phyloP scores from a whole-genome alignment of 306 rosid species.

The Cyclanthera cordifolia region DNA sequence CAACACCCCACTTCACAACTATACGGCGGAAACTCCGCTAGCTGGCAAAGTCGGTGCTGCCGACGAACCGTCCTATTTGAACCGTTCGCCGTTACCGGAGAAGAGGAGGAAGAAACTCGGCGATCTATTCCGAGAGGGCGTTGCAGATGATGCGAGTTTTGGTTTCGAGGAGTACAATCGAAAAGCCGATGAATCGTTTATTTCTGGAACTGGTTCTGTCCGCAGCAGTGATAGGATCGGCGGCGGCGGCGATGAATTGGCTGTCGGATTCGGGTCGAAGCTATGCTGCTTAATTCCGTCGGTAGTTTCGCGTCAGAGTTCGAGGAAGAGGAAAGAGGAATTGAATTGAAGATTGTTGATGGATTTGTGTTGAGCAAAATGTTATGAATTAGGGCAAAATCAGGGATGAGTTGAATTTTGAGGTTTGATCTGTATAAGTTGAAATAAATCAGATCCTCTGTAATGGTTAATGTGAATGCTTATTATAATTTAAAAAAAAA shows the following conservation, averaged over 20 bases:
- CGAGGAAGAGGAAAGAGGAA: neutral
- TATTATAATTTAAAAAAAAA: too few relatives aligned
- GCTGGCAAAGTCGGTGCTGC: neutral
- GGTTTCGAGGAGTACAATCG: neutral
- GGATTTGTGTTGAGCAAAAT: neutral
- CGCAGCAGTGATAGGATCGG: too few relatives aligned
- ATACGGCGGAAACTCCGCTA: neutral
- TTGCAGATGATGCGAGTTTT: neutral
- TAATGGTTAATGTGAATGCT: neutral
- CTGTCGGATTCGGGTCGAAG: neutral
- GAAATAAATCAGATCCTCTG: neutral
- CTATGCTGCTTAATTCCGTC: neutral
- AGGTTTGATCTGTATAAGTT: neutral
- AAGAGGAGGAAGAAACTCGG: constrained; percentile 10
- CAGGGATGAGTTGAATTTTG: neutral
- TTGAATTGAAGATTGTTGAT: neutral
- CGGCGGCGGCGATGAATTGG: neutral
- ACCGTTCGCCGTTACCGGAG: neutral
- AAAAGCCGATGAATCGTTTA: neutral
- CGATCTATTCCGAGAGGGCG: constrained; percentile 1
- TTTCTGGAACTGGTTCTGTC: neutral
- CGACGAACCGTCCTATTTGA: neutral
- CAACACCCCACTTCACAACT: constrained; percentile 10
- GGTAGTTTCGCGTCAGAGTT: neutral
- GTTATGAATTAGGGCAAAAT: neutral